Conservation (phyloP, 768 basidiomycete genomes). For the Boletus barrowsii region DNA sequence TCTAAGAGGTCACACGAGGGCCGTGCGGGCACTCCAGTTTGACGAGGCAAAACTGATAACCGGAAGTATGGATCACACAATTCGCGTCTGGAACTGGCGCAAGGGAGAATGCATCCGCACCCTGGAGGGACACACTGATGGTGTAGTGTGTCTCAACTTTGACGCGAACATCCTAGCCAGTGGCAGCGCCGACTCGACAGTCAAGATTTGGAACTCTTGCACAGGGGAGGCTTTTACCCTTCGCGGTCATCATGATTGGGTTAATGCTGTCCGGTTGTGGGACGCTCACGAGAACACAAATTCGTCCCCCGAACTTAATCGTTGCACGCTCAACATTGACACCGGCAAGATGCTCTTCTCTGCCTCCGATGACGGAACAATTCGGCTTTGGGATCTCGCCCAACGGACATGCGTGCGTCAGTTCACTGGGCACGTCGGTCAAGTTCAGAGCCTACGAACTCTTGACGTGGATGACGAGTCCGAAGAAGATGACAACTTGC, state of each 20-base stretch:
- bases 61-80: slow-evolving; percentile 92
- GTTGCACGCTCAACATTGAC: slow-evolving; percentile 52
- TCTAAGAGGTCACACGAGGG: slow-evolving; percentile 86
- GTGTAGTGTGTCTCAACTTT: slow-evolving; percentile 88
- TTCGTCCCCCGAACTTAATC: slow-evolving; percentile 19
- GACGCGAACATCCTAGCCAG: slow-evolving; percentile 90
- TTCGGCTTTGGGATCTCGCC: slow-evolving; percentile 92
- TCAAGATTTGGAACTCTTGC: slow-evolving; percentile 92
- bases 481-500: slow-evolving; percentile 20
- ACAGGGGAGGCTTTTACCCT: slow-evolving; percentile 91
- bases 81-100: slow-evolving; percentile 97
- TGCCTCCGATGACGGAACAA: slow-evolving; percentile 90
- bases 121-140: slow-evolving; percentile 86
- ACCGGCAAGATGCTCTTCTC: slow-evolving; percentile 96
- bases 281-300: slow-evolving; percentile 40
- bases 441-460: slow-evolving; percentile 89
- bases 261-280: slow-evolving; percentile 94
- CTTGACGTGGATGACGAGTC: slow-evolving; percentile 60
- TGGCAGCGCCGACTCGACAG: slow-evolving; percentile 91
- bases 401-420: slow-evolving; percentile 75
- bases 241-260: slow-evolving; percentile 93
- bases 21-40: slow-evolving; percentile 91
- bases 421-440: slow-evolving; percentile 88
- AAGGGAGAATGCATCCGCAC: slow-evolving; percentile 84
- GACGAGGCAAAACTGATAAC: slow-evolving; percentile 95